Conservation (phyloP, 2,329 filamentous ascomycete genomes). For the Epichloe uncinata region DNA sequence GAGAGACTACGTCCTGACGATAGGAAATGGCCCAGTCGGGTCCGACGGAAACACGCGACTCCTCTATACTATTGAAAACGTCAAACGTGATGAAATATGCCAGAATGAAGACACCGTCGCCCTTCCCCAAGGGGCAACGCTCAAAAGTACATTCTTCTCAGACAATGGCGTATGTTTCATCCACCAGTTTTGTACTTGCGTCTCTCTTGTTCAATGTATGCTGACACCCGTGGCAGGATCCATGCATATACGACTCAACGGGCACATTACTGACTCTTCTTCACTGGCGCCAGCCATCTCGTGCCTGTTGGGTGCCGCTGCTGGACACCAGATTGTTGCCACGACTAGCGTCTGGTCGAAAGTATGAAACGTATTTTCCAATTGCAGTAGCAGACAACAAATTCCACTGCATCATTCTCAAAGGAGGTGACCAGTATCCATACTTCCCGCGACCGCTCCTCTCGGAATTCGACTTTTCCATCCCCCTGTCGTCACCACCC, state of each 20-base stretch:
- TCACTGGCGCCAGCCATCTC: slow-evolving; percentile 77
- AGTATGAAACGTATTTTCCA: slow-evolving; percentile 86
- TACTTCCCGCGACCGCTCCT: slow-evolving; percentile 86
- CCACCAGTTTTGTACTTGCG: background rate
- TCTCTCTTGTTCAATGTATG: background rate
- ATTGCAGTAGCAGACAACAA: slow-evolving; percentile 82
- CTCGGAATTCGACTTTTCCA: slow-evolving; percentile 82
- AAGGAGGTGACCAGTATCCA: slow-evolving; percentile 83
- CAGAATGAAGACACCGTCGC: slow-evolving; percentile 90
- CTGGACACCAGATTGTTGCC: slow-evolving; percentile 78
- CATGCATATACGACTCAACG: slow-evolving; percentile 89
- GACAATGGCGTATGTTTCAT: slow-evolving; percentile 59
- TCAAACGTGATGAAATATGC: slow-evolving; percentile 85
- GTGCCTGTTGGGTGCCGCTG: slow-evolving; percentile 83
- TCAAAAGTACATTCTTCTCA: slow-evolving; percentile 84
- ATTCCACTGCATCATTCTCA: slow-evolving; percentile 98
- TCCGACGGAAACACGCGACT: slow-evolving; percentile 66
- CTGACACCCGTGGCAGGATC: slow-evolving; percentile 45
- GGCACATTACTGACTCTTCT: slow-evolving; percentile 78
- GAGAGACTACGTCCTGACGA: slow-evolving; percentile 90
- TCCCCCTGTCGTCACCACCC: slow-evolving; percentile 56
- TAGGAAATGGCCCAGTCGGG: slow-evolving; percentile 81
- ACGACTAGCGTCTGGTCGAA: slow-evolving; percentile 71
- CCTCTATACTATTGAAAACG: slow-evolving; percentile 85
- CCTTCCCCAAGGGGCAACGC: slow-evolving; percentile 55